These are phyloP conservation scores for Erodium moschatum DNA, from an alignment of 441 rosid species.

Conservation along the genomic window DNA sequence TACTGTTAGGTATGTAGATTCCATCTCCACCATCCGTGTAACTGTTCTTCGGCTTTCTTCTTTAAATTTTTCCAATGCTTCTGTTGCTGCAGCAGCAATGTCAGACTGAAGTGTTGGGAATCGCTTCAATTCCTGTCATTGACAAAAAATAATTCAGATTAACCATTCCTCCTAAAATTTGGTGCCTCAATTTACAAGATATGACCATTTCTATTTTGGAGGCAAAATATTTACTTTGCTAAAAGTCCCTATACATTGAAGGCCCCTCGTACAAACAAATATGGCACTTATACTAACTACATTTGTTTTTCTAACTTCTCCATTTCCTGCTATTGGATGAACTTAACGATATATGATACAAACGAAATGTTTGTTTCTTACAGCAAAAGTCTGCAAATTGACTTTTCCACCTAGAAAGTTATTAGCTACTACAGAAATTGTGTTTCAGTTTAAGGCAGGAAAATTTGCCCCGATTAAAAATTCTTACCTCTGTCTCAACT, in stretches of 20 bases:
- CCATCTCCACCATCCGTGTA: conserved; percentile 87
- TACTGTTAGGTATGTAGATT: conserved; percentile 89
- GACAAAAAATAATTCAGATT: conserved; percentile 12
- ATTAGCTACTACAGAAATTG: too few relatives aligned
- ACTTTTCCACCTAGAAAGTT: too few relatives aligned
- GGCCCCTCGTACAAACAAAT: too few relatives aligned
- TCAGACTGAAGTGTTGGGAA: conserved; percentile 81
- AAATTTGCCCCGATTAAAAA: conserved; percentile 2
- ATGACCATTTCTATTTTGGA: neutral
- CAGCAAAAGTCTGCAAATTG: too few relatives aligned
- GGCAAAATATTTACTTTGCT: too few relatives aligned
- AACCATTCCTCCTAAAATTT: neutral
- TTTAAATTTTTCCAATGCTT: conserved; percentile 84
- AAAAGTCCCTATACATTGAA: too few relatives aligned
- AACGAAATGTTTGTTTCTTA: too few relatives aligned
- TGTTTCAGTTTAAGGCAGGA: too few relatives aligned
- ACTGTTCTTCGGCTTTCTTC: conserved; percentile 90
- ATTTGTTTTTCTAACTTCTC: too few relatives aligned
- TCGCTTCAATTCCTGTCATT: conserved; percentile 76
- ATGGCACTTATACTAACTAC: too few relatives aligned
- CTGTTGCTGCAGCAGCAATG: conserved; percentile 89
- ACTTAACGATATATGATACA: too few relatives aligned
- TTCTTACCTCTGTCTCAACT: conserved; percentile 73
- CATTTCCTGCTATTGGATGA: too few relatives aligned
- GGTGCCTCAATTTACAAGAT: neutral